Evolutionary conservation across 768 basidiomycete species (phyloP).

Genomic region (Sarcomyxa edulis): DNA sequence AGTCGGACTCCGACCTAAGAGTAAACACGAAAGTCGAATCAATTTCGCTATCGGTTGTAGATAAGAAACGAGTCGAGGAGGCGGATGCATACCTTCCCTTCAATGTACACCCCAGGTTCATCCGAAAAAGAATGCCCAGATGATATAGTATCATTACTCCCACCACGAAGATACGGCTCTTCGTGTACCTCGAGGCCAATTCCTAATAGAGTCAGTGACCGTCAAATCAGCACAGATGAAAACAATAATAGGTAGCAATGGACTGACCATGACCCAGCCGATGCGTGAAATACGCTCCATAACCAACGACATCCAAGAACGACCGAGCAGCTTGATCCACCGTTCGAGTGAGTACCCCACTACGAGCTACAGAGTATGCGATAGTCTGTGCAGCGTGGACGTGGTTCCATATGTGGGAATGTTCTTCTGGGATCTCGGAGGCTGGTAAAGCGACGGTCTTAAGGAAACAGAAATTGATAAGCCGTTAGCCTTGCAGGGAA

Average conservation of each 20-base stretch:
- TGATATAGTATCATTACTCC: conserved; percentile 50
- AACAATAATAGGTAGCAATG: background rate
- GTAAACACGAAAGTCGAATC: conserved; percentile 9
- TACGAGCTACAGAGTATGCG: conserved; percentile 42
- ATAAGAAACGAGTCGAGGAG: conserved; percentile 5
- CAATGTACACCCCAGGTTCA: conserved; percentile 76
- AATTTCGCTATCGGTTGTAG: background rate
- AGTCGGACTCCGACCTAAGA: conserved; percentile 76
- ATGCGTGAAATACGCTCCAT: conserved; percentile 70
- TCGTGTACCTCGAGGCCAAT: conserved; percentile 86
- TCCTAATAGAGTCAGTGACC: too few species aligned
- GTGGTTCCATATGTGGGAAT: conserved; percentile 56
- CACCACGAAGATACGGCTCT: conserved; percentile 73
- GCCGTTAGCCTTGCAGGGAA: too few species aligned
- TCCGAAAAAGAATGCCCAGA: conserved; percentile 75
- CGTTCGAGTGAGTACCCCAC: conserved; percentile 41
- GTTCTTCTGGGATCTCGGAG: conserved; percentile 47
- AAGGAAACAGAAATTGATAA: too few species aligned
- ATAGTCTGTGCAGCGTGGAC: conserved; percentile 60
- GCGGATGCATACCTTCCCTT: conserved; percentile 50
- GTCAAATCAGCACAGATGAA: too few species aligned
- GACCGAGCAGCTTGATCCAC: conserved; percentile 63
- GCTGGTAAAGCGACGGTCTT: conserved; percentile 65
- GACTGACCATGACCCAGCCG: conserved; percentile 69
- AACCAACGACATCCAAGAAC: conserved; percentile 35